Base-by-base conservation (phyloP, 805 yeast species). In the Metschnikowia sp. region DNA sequence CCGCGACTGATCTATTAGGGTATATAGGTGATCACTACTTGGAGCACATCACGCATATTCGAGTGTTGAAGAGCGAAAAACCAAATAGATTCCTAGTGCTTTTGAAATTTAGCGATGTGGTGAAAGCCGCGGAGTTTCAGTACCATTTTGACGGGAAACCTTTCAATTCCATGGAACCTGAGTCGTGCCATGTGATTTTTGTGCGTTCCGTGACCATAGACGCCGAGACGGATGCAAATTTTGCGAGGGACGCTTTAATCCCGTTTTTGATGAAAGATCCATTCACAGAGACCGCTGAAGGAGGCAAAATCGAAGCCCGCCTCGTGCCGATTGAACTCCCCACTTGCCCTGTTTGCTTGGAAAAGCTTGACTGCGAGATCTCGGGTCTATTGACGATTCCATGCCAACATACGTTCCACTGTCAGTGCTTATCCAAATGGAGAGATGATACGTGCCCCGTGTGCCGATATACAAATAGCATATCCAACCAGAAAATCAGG, bases 331-430 rank as follows among this genome's bases (percentile, higher is more conserved):
- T 76, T 8, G 97, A 90, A 62, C 71, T 90, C 30, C 96, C 97
- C 0, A 86, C 94, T 0, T 90, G 97, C 60, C 97, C 97, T 0
- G 97, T 90, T 0, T 90, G 97, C 60, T 69, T 90, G 13, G 97
- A 90, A 57, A 72, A 95, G 50, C 83, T 90, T 84, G 97, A 90
- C 60, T 74, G 90, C 1, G 79, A 78, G 19, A 72, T 86, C 4
- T 82, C 96, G 0, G 97, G 97, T 0, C 70, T 90, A 10, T 68
- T 89, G 6, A 91, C 97, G 0, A 90, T 88, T 32, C 90, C 94
- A 2, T 91, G 97, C 53, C 96, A 88, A 61, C 97, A 90, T 62
- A 88, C 96, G 0, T 90, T 88, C 64, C 97, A 90, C 63, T 90
- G 96, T 55, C 86, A 80, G 55, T 91, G 97, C 61, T 71, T 90